A percentile compares a stretch with the other conserved stretches of the same genome.
phyloP scores from a whole-genome alignment of 495 filamentous ascomycete species.

The Penicillium verhagenii region DNA sequence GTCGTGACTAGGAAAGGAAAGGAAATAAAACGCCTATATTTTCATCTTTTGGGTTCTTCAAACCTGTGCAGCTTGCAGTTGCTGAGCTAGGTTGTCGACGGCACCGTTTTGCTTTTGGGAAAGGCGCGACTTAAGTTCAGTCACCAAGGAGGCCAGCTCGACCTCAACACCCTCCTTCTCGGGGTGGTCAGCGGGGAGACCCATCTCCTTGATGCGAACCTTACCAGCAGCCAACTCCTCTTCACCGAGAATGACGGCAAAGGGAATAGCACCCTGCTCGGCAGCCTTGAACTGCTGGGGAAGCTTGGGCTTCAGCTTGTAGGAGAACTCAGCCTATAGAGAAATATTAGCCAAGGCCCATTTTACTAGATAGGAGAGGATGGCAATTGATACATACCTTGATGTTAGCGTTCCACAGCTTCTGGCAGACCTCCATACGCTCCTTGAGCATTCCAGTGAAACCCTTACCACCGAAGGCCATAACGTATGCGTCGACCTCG shows the following conservation, averaged over 20 bases:
- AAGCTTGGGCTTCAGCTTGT: constrained; percentile 77
- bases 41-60: constrained; percentile 14
- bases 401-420: constrained; percentile 75
- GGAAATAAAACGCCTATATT: constrained; percentile 15
- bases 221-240: constrained; percentile 74
- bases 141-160: constrained; percentile 54
- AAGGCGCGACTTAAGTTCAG: constrained; percentile 56
- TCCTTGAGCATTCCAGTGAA: constrained; percentile 78
- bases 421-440: constrained; percentile 71
- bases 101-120: constrained; percentile 18
- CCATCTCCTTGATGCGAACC: constrained; percentile 83
- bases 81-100: constrained; percentile 22
- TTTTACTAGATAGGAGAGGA: not conserved
- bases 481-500: constrained; percentile 85
- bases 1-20: not conserved
- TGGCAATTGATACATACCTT: constrained; percentile 49
- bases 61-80: constrained; percentile 24
- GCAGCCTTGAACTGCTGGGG: constrained; percentile 78
- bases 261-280: constrained; percentile 68
- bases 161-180: constrained; percentile 85
- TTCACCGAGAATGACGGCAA: constrained; percentile 76
- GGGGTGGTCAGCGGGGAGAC: constrained; percentile 71
- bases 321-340: constrained; percentile 67
- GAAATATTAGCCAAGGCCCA: constrained; percentile 11
- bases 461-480: constrained; percentile 89